phyloP scores from a whole-genome alignment of 2,329 filamentous ascomycete species.

The Fusarium xyrophilum region DNA sequence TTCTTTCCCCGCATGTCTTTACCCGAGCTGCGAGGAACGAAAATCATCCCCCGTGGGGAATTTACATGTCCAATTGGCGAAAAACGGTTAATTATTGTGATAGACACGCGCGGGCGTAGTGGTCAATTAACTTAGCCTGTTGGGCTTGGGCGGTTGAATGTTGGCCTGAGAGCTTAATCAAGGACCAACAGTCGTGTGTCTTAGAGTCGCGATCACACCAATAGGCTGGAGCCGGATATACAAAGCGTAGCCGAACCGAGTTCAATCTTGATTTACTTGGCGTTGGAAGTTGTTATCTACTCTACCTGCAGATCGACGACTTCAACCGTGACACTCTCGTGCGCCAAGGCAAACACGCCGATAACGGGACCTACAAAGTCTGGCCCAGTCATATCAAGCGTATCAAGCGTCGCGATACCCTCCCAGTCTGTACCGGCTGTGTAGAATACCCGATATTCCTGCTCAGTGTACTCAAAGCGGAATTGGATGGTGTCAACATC shows the following conservation, averaged over 20 bases:
- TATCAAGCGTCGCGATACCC: slow-evolving; percentile 1
- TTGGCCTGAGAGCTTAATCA: slow-evolving; percentile 11
- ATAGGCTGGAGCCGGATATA: neutral
- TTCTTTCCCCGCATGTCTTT: slow-evolving; percentile 15
- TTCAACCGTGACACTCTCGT: neutral
- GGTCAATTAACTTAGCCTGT: slow-evolving; percentile 1
- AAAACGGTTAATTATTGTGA: slow-evolving; percentile 1
- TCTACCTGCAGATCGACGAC: slow-evolving; percentile 4
- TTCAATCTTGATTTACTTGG: neutral
- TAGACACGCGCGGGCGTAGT: neutral
- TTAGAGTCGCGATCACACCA: neutral
- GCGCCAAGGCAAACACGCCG: slow-evolving; percentile 5
- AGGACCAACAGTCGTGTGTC: slow-evolving; percentile 11
- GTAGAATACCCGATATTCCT: neutral
- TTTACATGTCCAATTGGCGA: neutral
- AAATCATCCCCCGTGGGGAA: slow-evolving; percentile 14
- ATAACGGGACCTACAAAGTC: slow-evolving; percentile 21
- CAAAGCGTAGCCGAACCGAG: neutral
- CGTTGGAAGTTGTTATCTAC: neutral
- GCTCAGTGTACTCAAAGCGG: slow-evolving; percentile 10
- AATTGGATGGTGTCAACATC: neutral
- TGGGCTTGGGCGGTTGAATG: neutral
- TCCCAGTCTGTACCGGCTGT: neutral
- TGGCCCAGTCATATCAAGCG: slow-evolving; percentile 10
- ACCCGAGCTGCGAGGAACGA: slow-evolving; percentile 10